Evolutionary conservation across 179 eudicot species (phyloP), one percentile per base, ranked within the genome.

Genomic region (Patellifolia procumbens): DNA sequence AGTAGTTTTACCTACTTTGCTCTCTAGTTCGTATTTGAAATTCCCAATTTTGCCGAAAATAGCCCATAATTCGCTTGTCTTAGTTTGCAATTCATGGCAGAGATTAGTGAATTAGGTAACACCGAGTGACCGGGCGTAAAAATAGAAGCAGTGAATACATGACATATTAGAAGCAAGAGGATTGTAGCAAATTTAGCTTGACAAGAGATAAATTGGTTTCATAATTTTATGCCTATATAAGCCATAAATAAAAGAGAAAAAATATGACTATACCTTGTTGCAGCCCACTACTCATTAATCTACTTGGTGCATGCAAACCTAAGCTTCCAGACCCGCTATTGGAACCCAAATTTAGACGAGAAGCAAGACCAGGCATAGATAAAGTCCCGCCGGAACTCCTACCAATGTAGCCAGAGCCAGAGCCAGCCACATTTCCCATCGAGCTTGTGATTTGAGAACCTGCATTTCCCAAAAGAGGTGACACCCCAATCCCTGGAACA

Each of bases 321-420:
- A 91, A 76, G 86, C 84, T 90, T 77, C 90, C 93, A 26, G 97
- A 90, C 42, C 90, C 96, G 72, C 88, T 86, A 72, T 91, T 92
- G 42, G 89, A 83, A 55, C 84, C 28, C 81, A 92, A 77, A 84
- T 92, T 92, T 32, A 92, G 71, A 52, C 97, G 96, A 80, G 98
- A 92, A 81, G 89, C 55, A 68, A 92, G 88, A 80, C 93, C 97
- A 74, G 97, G 91, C 53, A 94, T 77, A 56, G 96, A 91, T 77
- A 94, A 76, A 52, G 92, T 91, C 76, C 94, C 97, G 31, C 94
- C 97, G 72, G 98, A 87, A 61, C 84, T 90, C 70, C 93, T 81
- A 83, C 66, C 87, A 81, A 96, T 86, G 48, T 92, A 90, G 73
- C 91, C 86, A 80, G 81, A 90, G 71, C 91, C 89, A 66, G 88